These are phyloP conservation scores for Monosporascus cannonballus DNA, from an alignment of 2,329 filamentous ascomycete species.

Conservation along the genomic window DNA sequence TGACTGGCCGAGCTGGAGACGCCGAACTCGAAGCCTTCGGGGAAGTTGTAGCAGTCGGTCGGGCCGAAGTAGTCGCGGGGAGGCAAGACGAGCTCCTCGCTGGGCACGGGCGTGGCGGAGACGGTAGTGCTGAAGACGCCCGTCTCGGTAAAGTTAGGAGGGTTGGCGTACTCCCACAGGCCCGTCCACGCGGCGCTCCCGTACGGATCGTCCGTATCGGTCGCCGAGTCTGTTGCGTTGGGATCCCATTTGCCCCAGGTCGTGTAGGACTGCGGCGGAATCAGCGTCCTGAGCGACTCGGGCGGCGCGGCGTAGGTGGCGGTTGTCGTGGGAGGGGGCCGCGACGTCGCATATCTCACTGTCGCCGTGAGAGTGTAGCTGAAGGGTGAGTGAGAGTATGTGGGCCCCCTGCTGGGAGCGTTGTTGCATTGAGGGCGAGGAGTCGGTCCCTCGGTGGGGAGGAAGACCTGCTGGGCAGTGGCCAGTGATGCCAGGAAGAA, in stretches of 20 bases:
- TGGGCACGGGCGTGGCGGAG: slow-evolving; percentile 47
- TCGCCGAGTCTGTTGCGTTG: slow-evolving; percentile 24
- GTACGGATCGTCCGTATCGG: slow-evolving; percentile 28
- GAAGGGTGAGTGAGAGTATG: slow-evolving; percentile 22
- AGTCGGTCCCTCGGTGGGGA: slow-evolving; percentile 22
- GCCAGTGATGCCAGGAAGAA: no score
- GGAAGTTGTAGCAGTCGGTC: slow-evolving; percentile 43
- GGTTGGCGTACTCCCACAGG: slow-evolving; percentile 28
- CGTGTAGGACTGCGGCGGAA: slow-evolving; percentile 29
- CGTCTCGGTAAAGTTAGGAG: slow-evolving; percentile 27
- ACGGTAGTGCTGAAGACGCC: slow-evolving; percentile 39
- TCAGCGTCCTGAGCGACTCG: slow-evolving; percentile 25
- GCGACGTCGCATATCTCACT: slow-evolving; percentile 29
- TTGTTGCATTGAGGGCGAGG: slow-evolving; percentile 24
- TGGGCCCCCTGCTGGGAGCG: slow-evolving; percentile 16
- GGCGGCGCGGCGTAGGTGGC: slow-evolving; percentile 29
- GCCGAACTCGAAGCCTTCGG: slow-evolving; percentile 40
- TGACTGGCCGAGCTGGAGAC: slow-evolving; percentile 41
- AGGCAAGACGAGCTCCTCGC: slow-evolving; percentile 47
- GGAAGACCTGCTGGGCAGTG: slow-evolving; percentile 28
- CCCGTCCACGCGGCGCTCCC: slow-evolving; percentile 32
- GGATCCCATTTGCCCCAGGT: slow-evolving; percentile 36
- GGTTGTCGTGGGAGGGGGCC: slow-evolving; percentile 20
- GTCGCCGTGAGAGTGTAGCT: slow-evolving; percentile 33
- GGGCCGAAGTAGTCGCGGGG: slow-evolving; percentile 45